phyloP scores from a whole-genome alignment of 2,329 filamentous ascomycete genomes.

The Metarhizium brunneum region DNA sequence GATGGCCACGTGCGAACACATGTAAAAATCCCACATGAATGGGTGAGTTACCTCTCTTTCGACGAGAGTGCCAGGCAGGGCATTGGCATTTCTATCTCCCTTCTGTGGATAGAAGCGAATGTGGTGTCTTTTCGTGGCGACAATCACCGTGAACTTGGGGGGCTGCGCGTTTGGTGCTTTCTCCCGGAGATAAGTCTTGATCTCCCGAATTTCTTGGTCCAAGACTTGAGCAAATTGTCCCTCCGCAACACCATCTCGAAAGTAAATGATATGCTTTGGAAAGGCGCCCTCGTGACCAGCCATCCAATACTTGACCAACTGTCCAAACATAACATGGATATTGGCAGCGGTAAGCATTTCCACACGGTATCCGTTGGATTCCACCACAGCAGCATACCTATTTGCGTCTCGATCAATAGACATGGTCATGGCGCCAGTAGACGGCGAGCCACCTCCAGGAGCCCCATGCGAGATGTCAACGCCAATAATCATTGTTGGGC shows the following conservation, averaged over 20 bases:
- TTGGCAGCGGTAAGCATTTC: constrained; percentile 70
- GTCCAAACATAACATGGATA: constrained; percentile 54
- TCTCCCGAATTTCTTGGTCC: constrained; percentile 62
- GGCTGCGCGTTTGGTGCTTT: constrained; percentile 22
- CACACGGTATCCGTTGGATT: constrained; percentile 73
- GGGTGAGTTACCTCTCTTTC: constrained; percentile 87
- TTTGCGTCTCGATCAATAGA: constrained; percentile 63
- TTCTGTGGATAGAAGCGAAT: constrained; percentile 78
- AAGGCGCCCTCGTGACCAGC: constrained; percentile 30
- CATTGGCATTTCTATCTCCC: constrained; percentile 68
- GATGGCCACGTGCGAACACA: constrained; percentile 60
- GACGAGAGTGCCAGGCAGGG: constrained; percentile 77
- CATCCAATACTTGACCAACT: constrained; percentile 58
- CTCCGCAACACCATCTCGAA: constrained; percentile 87
- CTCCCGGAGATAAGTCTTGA: constrained; percentile 51
- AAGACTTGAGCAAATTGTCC: constrained; percentile 77
- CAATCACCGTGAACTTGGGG: constrained; percentile 72
- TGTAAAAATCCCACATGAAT: constrained; percentile 79
- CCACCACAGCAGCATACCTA: constrained; percentile 68
- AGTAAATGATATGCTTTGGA: constrained; percentile 76
- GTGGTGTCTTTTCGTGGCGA: constrained; percentile 91
- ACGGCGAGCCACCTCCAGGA: constrained; percentile 57
- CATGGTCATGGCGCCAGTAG: constrained; percentile 80
- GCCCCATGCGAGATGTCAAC: constrained; percentile 82
- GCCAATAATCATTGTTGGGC: constrained; percentile 73